phyloP scores from a whole-genome alignment of 345 rosid genomes.

The Camelina laxa region DNA sequence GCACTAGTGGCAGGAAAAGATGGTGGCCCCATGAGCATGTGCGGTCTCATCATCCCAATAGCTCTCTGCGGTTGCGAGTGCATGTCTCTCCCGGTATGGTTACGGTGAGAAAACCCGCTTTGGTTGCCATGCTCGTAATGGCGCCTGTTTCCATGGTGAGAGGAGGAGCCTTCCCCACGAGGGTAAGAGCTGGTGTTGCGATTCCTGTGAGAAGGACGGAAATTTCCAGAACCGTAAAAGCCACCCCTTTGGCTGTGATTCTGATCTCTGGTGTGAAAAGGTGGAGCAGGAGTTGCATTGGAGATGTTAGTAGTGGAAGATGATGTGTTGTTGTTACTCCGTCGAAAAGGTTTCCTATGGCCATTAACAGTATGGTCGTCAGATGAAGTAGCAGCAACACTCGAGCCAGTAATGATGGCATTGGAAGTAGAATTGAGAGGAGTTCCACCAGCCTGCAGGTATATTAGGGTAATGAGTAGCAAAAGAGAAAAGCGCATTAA shows the following conservation, averaged over 20 bases:
- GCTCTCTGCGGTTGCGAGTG: conserved; percentile 33
- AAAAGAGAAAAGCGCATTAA: background rate
- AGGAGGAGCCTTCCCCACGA: conserved; percentile 35
- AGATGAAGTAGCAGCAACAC: conserved; percentile 22
- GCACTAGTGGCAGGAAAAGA: conserved; percentile 37
- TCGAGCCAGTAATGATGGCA: background rate
- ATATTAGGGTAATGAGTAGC: background rate
- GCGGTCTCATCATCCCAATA: conserved; percentile 36
- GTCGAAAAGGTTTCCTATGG: conserved; percentile 37
- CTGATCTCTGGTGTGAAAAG: conserved; percentile 53
- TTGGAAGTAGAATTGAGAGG: conserved; percentile 10
- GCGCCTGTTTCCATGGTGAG: conserved; percentile 38
- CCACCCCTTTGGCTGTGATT: conserved; percentile 53
- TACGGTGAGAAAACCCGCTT: conserved; percentile 5
- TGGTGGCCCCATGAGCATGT: conserved; percentile 42
- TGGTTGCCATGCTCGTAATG: conserved; percentile 29
- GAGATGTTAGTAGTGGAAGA: conserved; percentile 20
- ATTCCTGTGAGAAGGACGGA: conserved; percentile 57
- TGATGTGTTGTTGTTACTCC: conserved; percentile 28
- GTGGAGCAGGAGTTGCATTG: background rate
- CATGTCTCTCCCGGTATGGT: conserved; percentile 36
- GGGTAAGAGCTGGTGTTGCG: conserved; percentile 50
- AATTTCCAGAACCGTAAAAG: conserved; percentile 52
- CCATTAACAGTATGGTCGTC: conserved; percentile 6
- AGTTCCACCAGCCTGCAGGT: conserved; percentile 50